Percentiles rank a stretch among this genome's conserved stretches.
phyloP scores from a whole-genome alignment of 768 basidiomycete species.

The Boletales sp. region DNA sequence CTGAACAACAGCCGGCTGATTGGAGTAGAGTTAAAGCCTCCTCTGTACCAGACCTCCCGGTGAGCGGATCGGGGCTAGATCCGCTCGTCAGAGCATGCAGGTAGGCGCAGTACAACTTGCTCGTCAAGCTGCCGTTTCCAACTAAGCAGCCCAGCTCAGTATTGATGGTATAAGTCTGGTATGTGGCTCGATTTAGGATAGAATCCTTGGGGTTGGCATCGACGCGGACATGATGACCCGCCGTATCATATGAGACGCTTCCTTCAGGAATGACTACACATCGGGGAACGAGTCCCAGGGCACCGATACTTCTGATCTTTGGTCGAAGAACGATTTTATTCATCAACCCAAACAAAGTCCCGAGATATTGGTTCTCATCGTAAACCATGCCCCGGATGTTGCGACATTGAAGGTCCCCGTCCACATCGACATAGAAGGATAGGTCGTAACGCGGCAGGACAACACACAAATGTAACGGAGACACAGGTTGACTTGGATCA shows the following conservation, averaged over 20 bases:
- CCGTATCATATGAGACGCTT: constrained; percentile 27
- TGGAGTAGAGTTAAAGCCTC: constrained; percentile 36
- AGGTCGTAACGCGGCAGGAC: constrained; percentile 38
- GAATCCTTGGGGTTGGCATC: background rate
- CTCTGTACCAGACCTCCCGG: constrained; percentile 11
- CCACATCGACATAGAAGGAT: constrained; percentile 34
- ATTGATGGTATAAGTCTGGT: constrained; percentile 28
- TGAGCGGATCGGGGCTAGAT: constrained; percentile 41
- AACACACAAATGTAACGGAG: constrained; percentile 18
- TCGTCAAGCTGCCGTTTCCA: constrained; percentile 15
- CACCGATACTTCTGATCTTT: constrained; percentile 2
- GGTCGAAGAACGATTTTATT: constrained; percentile 39
- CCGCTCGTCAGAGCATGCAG: constrained; percentile 44
- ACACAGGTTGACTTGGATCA: background rate
- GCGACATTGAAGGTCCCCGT: constrained; percentile 32
- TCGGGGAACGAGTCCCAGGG: background rate
- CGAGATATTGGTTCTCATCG: constrained; percentile 34
- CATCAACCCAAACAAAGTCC: constrained; percentile 42
- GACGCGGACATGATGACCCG: constrained; percentile 10
- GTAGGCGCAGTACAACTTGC: constrained; percentile 36
- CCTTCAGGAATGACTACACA: constrained; percentile 40
- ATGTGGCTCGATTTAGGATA: constrained; percentile 3
- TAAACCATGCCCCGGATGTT: constrained; percentile 40
- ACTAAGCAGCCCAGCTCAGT: constrained; percentile 24
- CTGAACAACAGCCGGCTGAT: constrained; percentile 37